A percentile compares a stretch with the other conserved stretches of the same genome.
Evolutionary conservation across 208 protist genomes (phyloP).

Genomic region (Porcisia deanei): DNA sequence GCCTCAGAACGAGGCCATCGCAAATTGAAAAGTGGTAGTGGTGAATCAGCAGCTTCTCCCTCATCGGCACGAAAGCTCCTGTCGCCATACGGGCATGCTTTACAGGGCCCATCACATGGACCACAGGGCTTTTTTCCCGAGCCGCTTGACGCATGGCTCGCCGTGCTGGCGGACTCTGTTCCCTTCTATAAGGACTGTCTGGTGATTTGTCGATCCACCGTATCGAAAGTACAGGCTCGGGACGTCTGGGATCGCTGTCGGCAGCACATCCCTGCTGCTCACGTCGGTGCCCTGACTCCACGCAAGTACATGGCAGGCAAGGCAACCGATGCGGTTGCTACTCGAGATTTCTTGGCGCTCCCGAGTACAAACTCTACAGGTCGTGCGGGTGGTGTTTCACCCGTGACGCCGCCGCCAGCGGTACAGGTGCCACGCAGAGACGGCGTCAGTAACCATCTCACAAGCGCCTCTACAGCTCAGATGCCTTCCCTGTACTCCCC

Average conservation of each 20-base stretch:
- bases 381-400: neutral
- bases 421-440: neutral
- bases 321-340: neutral
- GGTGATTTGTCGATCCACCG: slow-evolving; percentile 55
- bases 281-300: slow-evolving; percentile 31
- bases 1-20: neutral
- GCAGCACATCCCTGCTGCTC: slow-evolving; percentile 51
- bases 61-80: slow-evolving; percentile 20
- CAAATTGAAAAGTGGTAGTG: neutral
- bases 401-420: neutral
- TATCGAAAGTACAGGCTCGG: slow-evolving; percentile 26
- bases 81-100: slow-evolving; percentile 44
- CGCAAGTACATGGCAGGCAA: neutral
- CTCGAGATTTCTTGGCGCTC: neutral
- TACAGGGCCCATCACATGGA: slow-evolving; percentile 57
- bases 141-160: slow-evolving; percentile 74
- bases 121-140: slow-evolving; percentile 50
- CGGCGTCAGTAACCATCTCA: neutral
- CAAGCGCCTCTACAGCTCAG: neutral
- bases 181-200: slow-evolving; percentile 78
- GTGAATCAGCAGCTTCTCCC: neutral
- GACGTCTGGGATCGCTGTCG: slow-evolving; percentile 41
- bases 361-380: neutral
- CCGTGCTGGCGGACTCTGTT: slow-evolving; percentile 65
- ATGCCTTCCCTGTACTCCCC: slow-evolving; percentile 29